Evolutionary conservation across 345 rosid genomes (phyloP), one percentile per base, ranked within the genome.

Genomic region (Cardamine resedifolia): DNA sequence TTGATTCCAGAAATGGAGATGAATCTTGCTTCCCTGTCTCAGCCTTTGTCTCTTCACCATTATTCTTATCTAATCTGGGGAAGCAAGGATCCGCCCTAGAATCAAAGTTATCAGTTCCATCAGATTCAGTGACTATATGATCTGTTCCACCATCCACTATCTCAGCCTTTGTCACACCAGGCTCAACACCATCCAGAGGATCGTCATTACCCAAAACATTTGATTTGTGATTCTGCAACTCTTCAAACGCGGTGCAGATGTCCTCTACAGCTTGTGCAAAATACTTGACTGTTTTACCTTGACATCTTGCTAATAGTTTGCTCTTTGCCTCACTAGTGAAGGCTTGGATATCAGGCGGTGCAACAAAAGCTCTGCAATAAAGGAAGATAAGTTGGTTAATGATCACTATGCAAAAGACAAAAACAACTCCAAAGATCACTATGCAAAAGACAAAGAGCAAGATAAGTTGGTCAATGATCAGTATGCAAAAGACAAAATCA

Each of bases 181-280:
- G 81, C 73, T 77, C 88, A 31, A 64, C 45, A 47, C 70, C 80
- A 80, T 83, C 84, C 78, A 70, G 60, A 66, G 85, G 64, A 66
- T 82, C 70, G 24, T 69, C 85, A 74, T 62, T 84, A 27, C 82
- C 81, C 65, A 64, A 68, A 65, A 72, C 76, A 77, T 79, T 68
- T 39, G 84, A 77, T 26, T 83, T 90, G 73, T 73, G 77, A 71
- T 82, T 79, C 58, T 82, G 85, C 64, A 80, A 79, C 78, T 83
- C 86, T 56, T 92, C 91, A 82, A 90, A 96, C 44, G 86, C 97
- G 39, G 75, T 68, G 71, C 84, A 90, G 33, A 92, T 96, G 68
- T 92, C 97, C 80, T 81, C 79, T 34, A 89, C 96, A 58, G 99
- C 99, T 83, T 81, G 91, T 55, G 86, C 62, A 79, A 92, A 96